A percentile compares a stretch with the other conserved stretches of the same genome.
These are phyloP conservation scores for Saccharomyces paradoxus DNA, from an alignment of 805 yeast genomes.

Conservation along the genomic window DNA sequence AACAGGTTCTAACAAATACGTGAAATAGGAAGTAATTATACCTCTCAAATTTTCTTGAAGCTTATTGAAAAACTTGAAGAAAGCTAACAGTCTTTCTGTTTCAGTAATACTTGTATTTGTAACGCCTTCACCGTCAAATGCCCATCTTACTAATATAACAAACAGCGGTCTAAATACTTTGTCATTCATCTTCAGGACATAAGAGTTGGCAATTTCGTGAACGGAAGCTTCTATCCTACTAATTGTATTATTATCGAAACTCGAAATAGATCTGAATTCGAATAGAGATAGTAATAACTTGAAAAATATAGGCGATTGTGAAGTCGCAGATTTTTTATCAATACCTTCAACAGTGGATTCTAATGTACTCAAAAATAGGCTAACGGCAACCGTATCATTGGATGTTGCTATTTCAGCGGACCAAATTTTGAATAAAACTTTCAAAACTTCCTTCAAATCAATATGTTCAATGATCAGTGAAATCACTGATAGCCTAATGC, in stretches of 20 bases:
- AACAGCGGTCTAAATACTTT: constrained; percentile 88
- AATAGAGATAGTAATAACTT: constrained; percentile 61
- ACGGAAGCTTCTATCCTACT: constrained; percentile 74
- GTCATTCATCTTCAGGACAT: constrained; percentile 87
- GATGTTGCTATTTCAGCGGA: constrained; percentile 30
- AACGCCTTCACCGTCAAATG: constrained; percentile 74
- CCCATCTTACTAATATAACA: constrained; percentile 84
- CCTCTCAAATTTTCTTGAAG: constrained; percentile 78
- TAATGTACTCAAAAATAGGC: constrained; percentile 60
- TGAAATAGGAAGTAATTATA: constrained; percentile 79
- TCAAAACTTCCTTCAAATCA: constrained; percentile 56
- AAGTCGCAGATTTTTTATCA: constrained; percentile 69
- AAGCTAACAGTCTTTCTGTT: constrained; percentile 55
- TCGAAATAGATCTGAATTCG: constrained; percentile 54
- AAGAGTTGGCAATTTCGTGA: constrained; percentile 62
- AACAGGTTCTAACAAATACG: constrained; percentile 75
- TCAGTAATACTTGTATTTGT: constrained; percentile 38
- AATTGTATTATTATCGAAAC: constrained; percentile 62
- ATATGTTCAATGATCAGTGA: constrained; percentile 56
- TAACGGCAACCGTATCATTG: constrained; percentile 44
- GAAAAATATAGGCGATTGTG: constrained; percentile 59
- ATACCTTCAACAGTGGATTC: constrained; percentile 57
- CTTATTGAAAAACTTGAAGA: constrained; percentile 78
- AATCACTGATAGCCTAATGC: constrained; percentile 54
- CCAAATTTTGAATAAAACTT: constrained; percentile 61